Base-by-base conservation (phyloP, 2,329 filamentous ascomycete genomes). In the Trichophaea hybrida region DNA sequence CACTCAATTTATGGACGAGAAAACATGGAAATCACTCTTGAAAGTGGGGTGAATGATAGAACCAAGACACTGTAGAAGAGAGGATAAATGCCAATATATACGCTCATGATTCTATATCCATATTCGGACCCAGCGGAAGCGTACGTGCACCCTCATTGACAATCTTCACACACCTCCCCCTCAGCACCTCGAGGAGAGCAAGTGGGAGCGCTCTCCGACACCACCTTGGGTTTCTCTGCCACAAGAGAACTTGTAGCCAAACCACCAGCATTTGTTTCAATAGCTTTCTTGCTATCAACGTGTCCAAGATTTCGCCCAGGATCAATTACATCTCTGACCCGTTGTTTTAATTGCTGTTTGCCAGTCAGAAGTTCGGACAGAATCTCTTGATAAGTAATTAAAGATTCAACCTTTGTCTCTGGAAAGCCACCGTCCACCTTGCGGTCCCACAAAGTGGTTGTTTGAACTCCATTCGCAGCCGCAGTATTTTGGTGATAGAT, bases 371-470 rank as follows among this genome's bases (percentile, higher is more conserved):
- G 15, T 24, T 49, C 24, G 24, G 24, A 24, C 24, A 3, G 24
- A 24, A 24, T 24, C 24, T 12, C 17, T 6, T 24, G 44, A n/a
- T 55, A 43, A 49, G n/a, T n/a, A 57, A 44, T 55, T 53, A 61
- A 55, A 13, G 12, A 12, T 43, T 15, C 7, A 40, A 61, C 65
- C 59, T 66, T 70, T 65, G 61, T 75, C 80, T 80, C 80, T 62
- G 91, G 93, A 73, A 98, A 98, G 0, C 93, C 90, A 34, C 87
- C 87, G 69, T 96, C 84, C 2, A 73, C 70, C 71, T 89, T 94
- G 63, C 93, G 80, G 75, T 97, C 88, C 93, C 93, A 98, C 35
- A 97, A 75, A 2, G 85, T 69, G 34, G 77, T 79, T 59, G 79
- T 75, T 63, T 75, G 68, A 1, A 73, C 70, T 12, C 71, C 65